Evolutionary conservation across 1,139 yeast genomes (phyloP), one percentile per base, ranked within the genome.

Genomic region (Candida sanyaensis): DNA sequence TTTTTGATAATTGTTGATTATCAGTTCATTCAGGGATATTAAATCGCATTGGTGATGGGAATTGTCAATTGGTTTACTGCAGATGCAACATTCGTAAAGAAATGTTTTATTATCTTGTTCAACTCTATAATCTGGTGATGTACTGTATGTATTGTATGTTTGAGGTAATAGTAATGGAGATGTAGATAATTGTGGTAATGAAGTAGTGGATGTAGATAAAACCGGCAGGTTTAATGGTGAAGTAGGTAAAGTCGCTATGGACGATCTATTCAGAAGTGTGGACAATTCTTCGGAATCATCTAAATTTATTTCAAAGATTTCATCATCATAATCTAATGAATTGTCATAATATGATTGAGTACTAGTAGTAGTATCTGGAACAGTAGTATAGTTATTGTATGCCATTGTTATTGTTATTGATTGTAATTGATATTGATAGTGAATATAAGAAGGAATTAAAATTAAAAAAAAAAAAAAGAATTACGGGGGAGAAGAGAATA

Each of bases 41-140:
- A 34, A 21, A n/a, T 34, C 38, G 21, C 21, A 17, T 17, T 17
- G 21, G 21, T 17, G 21, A 17, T 17, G 21, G 21, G 21, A 17
- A 17, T 17, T 17, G 10, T 34, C 38, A 24, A 34, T 21, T 34
- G 38, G 38, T 34, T 34, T 34, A 21, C 21, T 34, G 38, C 38
- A 34, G 38, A 34, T 34, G 28, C 38, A 34, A n/a, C 38, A 34
- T 24, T 34, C 38, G 21, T 34, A 34, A 34, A 34, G 38, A 34
- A 34, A 34, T 6, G 38, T 34, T 13, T 34, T 34, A 24, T 21
- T 34, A 7, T 34, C 38, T 34, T 34, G 38, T 34, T 34, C 38
- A 17, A n/a, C 38, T 34, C 38, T 21, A 34, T 13, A 34, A 21
- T 24, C 21, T 34, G 27, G 13, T 26, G 38, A 34, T 5, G 38